Conservation (phyloP, 352 stramenopile genomes). For the Phytophthora lateralis region DNA sequence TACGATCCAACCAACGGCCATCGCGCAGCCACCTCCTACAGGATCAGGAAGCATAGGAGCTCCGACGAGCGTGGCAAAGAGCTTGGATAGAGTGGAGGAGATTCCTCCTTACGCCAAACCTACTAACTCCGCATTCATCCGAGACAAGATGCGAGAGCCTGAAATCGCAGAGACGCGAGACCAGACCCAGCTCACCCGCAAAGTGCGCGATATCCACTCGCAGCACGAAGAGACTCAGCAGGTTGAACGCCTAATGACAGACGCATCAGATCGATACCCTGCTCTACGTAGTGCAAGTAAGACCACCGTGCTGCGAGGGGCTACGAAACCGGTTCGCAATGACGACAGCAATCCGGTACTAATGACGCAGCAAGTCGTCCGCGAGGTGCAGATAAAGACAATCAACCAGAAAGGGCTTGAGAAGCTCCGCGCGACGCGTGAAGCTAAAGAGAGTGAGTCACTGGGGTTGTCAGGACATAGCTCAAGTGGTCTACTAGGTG, state of each 20-base stretch:
- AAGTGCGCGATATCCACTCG: conserved; percentile 61
- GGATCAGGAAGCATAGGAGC: conserved; percentile 13
- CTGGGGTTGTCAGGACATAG: conserved; percentile 23
- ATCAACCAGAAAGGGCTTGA: conserved; percentile 87
- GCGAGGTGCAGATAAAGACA: conserved; percentile 91
- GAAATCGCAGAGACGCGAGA: conserved; percentile 79
- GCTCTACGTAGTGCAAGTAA: conserved; percentile 68
- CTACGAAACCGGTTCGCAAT: conserved; percentile 72
- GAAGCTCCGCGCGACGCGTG: conserved; percentile 76
- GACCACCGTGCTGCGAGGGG: conserved; percentile 59
- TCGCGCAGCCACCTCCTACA: conserved; percentile 15
- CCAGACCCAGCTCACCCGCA: conserved; percentile 69
- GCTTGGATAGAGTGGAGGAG: conserved; percentile 39
- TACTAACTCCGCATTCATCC: conserved; percentile 83
- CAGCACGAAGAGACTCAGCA: conserved; percentile 85
- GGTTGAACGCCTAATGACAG: conserved; percentile 70
- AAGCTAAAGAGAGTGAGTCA: conserved; percentile 63
- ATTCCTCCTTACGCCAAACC: conserved; percentile 85
- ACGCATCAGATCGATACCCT: conserved; percentile 64
- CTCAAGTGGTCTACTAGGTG: conserved; percentile 25
- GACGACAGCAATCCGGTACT: conserved; percentile 59
- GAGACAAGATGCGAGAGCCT: conserved; percentile 77
- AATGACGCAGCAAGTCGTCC: conserved; percentile 78
- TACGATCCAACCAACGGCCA: conserved; percentile 70
- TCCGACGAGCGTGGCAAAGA: conserved; percentile 32